Conservation (phyloP, 2,329 filamentous ascomycete species). For the Trichoderma hamatum region DNA sequence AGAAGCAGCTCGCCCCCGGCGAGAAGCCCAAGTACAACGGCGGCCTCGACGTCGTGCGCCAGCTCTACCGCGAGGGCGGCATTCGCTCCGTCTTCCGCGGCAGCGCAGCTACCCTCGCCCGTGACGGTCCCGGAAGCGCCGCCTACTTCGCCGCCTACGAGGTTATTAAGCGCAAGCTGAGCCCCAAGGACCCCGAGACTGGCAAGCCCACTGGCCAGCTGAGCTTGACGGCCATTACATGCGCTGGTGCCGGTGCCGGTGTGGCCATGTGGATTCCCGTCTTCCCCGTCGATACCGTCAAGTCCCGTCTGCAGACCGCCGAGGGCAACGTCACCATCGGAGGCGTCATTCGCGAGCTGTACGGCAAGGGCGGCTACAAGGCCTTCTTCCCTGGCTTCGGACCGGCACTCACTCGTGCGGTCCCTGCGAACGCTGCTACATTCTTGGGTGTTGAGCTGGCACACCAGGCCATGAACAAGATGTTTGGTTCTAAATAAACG, state of each 20-base stretch:
- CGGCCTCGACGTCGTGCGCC: constrained; percentile 85
- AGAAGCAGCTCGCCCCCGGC: constrained; percentile 83
- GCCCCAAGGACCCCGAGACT: constrained; percentile 74
- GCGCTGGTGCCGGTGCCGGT: constrained; percentile 86
- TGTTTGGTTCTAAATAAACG: constrained; percentile 53
- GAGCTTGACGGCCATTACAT: constrained; percentile 79
- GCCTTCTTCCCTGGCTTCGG: constrained; percentile 98
- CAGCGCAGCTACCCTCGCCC: constrained; percentile 83
- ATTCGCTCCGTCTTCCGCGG: constrained; percentile 91
- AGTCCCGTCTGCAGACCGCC: constrained; percentile 88
- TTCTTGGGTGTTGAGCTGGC: constrained; percentile 86
- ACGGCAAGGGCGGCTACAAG: constrained; percentile 77
- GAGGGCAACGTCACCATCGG: constrained; percentile 81
- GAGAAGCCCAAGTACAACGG: constrained; percentile 92
- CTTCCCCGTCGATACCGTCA: constrained; percentile 96
- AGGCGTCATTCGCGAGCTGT: constrained; percentile 80
- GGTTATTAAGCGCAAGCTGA: constrained; percentile 85
- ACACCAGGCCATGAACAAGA: constrained; percentile 79
- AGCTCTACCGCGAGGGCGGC: constrained; percentile 90
- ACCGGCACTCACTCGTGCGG: constrained; percentile 86
- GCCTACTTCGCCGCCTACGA: constrained; percentile 99
- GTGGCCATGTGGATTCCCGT: constrained; percentile 99
- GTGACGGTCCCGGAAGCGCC: constrained; percentile 89
- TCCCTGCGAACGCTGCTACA: constrained; percentile 94
- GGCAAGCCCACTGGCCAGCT: constrained; percentile 77